Evolutionary conservation across 441 rosid genomes (phyloP).

Genomic region (Dalechampia spathulata): DNA sequence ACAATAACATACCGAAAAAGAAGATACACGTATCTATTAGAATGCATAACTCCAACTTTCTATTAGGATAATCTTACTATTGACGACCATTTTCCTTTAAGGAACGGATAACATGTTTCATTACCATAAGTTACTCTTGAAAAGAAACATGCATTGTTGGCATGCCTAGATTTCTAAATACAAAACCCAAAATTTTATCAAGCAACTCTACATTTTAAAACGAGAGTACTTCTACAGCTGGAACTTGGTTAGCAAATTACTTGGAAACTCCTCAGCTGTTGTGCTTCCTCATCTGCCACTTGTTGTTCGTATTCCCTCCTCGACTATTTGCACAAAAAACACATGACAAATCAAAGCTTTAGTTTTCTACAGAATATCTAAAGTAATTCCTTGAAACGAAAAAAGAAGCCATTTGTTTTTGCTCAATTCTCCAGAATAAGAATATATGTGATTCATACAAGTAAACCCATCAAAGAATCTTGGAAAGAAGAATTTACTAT

Average conservation of each 20-base stretch:
- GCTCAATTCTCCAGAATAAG: too few relatives aligned
- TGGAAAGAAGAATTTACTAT: background rate
- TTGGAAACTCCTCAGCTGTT: conserved; percentile 75
- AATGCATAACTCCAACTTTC: background rate
- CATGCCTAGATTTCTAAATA: background rate
- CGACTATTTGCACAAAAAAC: conserved; percentile 39
- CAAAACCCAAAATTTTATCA: background rate
- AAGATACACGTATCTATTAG: background rate
- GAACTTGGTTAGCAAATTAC: conserved; percentile 29
- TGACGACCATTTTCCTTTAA: background rate
- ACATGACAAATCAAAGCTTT: too few relatives aligned
- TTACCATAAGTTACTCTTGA: background rate
- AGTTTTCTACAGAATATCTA: too few relatives aligned
- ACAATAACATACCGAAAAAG: background rate
- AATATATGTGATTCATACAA: too few relatives aligned
- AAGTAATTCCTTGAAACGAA: too few relatives aligned
- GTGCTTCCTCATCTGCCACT: conserved; percentile 67
- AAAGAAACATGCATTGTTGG: too few relatives aligned
- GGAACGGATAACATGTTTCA: background rate
- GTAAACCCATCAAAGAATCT: too few relatives aligned
- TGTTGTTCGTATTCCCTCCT: conserved; percentile 66
- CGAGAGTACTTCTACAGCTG: background rate
- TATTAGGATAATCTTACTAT: background rate
- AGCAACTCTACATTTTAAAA: background rate
- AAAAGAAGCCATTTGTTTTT: too few relatives aligned